Evolutionary conservation across 2,329 filamentous ascomycete species (phyloP).

Genomic region (Epicoccum nigrum): DNA sequence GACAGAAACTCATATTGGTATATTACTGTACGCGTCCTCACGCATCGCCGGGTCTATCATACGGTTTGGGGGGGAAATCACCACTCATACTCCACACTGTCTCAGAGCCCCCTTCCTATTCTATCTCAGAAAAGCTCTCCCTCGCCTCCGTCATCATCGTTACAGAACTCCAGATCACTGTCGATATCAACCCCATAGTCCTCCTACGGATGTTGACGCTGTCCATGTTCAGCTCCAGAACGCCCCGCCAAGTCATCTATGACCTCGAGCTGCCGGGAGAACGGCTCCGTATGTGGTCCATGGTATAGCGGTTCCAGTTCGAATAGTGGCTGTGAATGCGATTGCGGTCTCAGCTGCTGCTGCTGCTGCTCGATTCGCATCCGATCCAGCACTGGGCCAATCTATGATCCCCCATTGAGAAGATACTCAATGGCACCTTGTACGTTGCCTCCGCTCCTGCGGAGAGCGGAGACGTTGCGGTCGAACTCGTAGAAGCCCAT

Average conservation of each 20-base stretch:
- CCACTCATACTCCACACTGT: too few relatives aligned
- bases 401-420: constrained; percentile 42
- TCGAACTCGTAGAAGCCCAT: constrained; percentile 99
- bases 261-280: neutral
- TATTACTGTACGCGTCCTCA: neutral
- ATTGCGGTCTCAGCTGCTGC: neutral
- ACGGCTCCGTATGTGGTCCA: neutral
- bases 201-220: constrained; percentile 6
- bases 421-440: constrained; percentile 87
- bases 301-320: neutral
- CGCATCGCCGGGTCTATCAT: neutral
- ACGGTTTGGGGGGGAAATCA: neutral
- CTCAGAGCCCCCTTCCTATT: too few relatives aligned
- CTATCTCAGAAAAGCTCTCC: neutral
- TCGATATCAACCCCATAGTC: constrained; percentile 11
- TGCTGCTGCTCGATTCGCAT: constrained; percentile 6
- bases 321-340: neutral
- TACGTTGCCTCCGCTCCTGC: constrained; percentile 89
- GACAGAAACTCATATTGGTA: neutral
- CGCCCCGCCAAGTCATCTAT: constrained; percentile 3
- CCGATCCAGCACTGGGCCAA: constrained; percentile 12
- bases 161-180: neutral
- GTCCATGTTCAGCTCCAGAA: neutral
- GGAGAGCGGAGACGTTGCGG: constrained; percentile 83
- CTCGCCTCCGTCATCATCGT: neutral